Evolutionary conservation across 2,329 filamentous ascomycete species (phyloP).

Genomic region (Fusarium nodosum): DNA sequence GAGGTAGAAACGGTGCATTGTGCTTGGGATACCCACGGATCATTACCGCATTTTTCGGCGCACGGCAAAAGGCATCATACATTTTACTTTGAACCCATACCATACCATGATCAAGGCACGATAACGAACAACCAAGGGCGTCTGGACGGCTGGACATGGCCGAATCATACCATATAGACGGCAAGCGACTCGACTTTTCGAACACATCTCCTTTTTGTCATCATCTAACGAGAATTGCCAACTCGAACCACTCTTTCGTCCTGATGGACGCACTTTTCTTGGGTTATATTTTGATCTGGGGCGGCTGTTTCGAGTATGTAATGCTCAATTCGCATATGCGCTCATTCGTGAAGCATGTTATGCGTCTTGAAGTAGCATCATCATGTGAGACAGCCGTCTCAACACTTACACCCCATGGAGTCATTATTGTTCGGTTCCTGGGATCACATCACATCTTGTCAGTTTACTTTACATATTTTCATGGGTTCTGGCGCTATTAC

Average conservation of each 20-base stretch:
- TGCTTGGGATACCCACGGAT: slow-evolving; percentile 50
- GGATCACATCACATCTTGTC: slow-evolving; percentile 30
- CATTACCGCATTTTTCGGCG: slow-evolving; percentile 53
- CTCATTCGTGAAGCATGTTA: neutral
- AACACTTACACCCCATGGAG: slow-evolving; percentile 21
- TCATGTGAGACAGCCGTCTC: slow-evolving; percentile 13
- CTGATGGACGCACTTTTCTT: slow-evolving; percentile 38
- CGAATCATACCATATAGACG: slow-evolving; percentile 53
- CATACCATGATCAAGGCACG: slow-evolving; percentile 43
- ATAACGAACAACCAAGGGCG: slow-evolving; percentile 47
- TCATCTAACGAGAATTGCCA: slow-evolving; percentile 32
- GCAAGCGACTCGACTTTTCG: slow-evolving; percentile 48
- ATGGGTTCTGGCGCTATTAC: slow-evolving; percentile 50
- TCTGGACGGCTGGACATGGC: slow-evolving; percentile 41
- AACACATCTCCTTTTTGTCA: slow-evolving; percentile 38
- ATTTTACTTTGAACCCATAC: slow-evolving; percentile 43
- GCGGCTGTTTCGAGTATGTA: slow-evolving; percentile 21
- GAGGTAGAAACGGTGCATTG: slow-evolving; percentile 46
- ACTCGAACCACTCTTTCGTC: slow-evolving; percentile 40
- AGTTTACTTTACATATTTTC: slow-evolving; percentile 37
- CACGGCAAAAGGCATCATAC: slow-evolving; percentile 48
- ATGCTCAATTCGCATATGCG: slow-evolving; percentile 12
- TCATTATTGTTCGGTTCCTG: slow-evolving; percentile 37
- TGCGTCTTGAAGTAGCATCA: neutral
- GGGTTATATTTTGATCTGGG: slow-evolving; percentile 33